Evolutionary conservation across 2,329 filamentous ascomycete genomes (phyloP).

Genomic region (Lachnellula hyalina): DNA sequence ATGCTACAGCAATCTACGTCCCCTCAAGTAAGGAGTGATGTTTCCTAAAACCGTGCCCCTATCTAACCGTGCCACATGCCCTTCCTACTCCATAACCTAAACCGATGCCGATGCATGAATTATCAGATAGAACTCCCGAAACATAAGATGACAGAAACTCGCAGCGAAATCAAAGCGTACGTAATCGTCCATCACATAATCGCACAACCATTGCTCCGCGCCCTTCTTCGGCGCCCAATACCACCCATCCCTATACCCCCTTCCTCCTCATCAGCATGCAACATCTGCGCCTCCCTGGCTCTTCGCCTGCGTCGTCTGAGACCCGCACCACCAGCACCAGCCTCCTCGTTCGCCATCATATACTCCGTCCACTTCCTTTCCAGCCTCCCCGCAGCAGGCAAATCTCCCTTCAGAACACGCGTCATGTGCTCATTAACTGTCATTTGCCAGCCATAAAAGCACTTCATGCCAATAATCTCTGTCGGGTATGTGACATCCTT

Average conservation of each 20-base stretch:
- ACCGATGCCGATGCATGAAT: neutral
- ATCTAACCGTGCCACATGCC: neutral
- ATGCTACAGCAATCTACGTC: neutral
- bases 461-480: conserved; percentile 81
- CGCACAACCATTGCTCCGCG: conserved; percentile 57
- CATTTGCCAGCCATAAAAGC: conserved; percentile 92
- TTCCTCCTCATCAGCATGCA: conserved; percentile 78
- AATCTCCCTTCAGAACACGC: conserved; percentile 72
- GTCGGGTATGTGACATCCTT: conserved; percentile 50
- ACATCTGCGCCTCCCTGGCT: conserved; percentile 73
- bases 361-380: conserved; percentile 91
- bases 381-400: conserved; percentile 67
- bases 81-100: neutral
- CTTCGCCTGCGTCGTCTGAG: conserved; percentile 66
- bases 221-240: conserved; percentile 48
- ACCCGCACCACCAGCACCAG: conserved; percentile 61
- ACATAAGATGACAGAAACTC: neutral
- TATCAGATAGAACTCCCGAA: neutral
- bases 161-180: neutral
- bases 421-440: conserved; percentile 92
- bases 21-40: neutral
- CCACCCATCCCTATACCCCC: conserved; percentile 46
- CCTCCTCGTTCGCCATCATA: conserved; percentile 89
- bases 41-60: neutral
- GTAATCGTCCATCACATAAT: conserved; percentile 51